These are phyloP conservation scores for Grosmannia serpens DNA, from an alignment of 2,329 filamentous ascomycete genomes.

Conservation along the genomic window DNA sequence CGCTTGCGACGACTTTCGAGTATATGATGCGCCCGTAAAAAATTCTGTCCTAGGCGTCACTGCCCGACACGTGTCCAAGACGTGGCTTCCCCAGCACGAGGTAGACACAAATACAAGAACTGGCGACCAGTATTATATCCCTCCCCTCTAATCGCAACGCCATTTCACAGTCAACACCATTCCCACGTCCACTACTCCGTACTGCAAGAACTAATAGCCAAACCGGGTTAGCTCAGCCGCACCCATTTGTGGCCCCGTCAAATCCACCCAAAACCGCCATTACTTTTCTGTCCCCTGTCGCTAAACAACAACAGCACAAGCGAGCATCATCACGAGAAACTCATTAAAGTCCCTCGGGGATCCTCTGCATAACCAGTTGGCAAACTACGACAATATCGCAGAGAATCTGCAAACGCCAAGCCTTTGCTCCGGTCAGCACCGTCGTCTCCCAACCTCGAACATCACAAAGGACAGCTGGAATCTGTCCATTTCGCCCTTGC, in stretches of 20 bases:
- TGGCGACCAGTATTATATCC: too few species aligned
- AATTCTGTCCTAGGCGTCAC: background rate
- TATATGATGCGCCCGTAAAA: background rate
- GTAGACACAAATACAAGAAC: too few species aligned
- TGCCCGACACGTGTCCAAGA: background rate
- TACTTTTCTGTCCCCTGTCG: background rate
- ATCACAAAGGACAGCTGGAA: background rate
- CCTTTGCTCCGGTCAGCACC: background rate
- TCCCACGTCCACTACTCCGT: too few species aligned
- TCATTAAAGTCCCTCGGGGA: background rate
- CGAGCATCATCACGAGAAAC: background rate
- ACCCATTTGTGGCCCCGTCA: background rate
- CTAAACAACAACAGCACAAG: background rate
- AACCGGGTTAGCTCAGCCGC: constrained; percentile 1
- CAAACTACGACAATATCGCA: background rate
- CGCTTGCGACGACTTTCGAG: background rate
- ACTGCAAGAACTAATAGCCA: background rate
- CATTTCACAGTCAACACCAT: background rate
- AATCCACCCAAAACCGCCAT: constrained; percentile 1
- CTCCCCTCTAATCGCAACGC: background rate
- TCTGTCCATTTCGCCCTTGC: background rate
- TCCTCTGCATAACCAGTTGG: background rate
- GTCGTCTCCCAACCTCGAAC: background rate
- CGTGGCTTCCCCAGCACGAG: too few species aligned
- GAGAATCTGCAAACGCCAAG: background rate